A percentile compares a stretch with the other conserved stretches of the same genome.
Conservation (phyloP, 2,329 filamentous ascomycete species). For the Fusarium concolor region DNA sequence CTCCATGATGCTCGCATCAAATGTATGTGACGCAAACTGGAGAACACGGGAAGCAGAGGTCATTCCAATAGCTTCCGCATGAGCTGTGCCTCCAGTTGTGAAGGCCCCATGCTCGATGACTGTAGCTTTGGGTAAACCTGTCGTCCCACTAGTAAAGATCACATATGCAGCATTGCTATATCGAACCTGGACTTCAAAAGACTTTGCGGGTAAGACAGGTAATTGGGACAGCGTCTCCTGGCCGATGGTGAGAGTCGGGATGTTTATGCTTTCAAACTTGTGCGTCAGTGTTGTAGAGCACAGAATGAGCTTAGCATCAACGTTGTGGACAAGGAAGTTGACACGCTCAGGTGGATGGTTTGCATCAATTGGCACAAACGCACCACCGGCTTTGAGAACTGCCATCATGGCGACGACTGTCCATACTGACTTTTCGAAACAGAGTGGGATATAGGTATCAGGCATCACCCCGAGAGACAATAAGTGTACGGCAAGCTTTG, state of each 20-base stretch:
- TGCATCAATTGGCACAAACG: slow-evolving; percentile 51
- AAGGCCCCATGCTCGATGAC: slow-evolving; percentile 35
- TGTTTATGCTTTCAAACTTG: background rate
- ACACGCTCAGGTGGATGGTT: slow-evolving; percentile 49
- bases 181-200: background rate
- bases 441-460: slow-evolving; percentile 48
- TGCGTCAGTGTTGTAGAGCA: slow-evolving; percentile 7
- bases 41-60: slow-evolving; percentile 28
- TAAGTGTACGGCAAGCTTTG: slow-evolving; percentile 51
- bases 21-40: slow-evolving; percentile 26
- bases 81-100: slow-evolving; percentile 19
- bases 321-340: slow-evolving; percentile 20
- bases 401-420: slow-evolving; percentile 50
- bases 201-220: fast-evolving
- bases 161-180: slow-evolving; percentile 26
- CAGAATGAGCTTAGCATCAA: slow-evolving; percentile 22
- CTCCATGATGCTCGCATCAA: slow-evolving; percentile 41
- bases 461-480: slow-evolving; percentile 48
- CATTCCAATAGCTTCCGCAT: slow-evolving; percentile 31
- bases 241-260: background rate
- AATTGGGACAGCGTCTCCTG: background rate
- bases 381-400: slow-evolving; percentile 51
- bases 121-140: slow-evolving; percentile 35
- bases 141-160: slow-evolving; percentile 41
- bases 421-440: slow-evolving; percentile 55